These are phyloP conservation scores for Nicotiana attenuata DNA, from an alignment of 257 asterid species.

Conservation along the genomic window DNA sequence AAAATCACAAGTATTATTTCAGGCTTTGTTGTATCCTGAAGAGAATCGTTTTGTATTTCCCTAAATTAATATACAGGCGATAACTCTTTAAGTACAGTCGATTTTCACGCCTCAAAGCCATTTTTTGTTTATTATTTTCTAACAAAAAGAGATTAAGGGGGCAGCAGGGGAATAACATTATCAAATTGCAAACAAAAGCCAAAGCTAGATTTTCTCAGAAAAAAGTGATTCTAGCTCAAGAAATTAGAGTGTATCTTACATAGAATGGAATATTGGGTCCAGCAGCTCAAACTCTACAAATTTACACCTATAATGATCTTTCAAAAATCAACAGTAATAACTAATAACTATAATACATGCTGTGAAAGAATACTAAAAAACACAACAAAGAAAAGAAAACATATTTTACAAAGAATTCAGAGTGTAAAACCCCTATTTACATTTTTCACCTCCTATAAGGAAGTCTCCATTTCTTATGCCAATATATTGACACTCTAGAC, in stretches of 20 bases:
- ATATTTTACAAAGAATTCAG: background rate
- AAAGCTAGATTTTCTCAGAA: background rate
- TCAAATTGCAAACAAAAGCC: background rate
- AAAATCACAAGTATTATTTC: too few species aligned
- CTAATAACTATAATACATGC: background rate
- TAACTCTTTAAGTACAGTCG: too few species aligned
- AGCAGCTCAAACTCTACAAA: background rate
- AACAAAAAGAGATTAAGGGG: too few species aligned
- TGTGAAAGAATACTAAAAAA: background rate
- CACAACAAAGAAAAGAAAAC: background rate
- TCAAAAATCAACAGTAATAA: background rate
- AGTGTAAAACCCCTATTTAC: background rate
- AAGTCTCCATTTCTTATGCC: slow-evolving; percentile 94
- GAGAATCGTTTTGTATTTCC: too few species aligned
- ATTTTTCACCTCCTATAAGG: slow-evolving; percentile 40
- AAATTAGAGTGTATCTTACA: background rate
- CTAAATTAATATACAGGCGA: too few species aligned
- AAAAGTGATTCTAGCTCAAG: background rate
- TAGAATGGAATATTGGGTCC: background rate
- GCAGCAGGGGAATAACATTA: too few species aligned
- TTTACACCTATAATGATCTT: background rate
- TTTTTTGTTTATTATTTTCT: too few species aligned
- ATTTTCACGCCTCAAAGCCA: too few species aligned
- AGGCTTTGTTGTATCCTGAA: too few species aligned
- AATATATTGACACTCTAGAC: slow-evolving; percentile 81